phyloP scores from a whole-genome alignment of 2,329 filamentous ascomycete genomes.

The Geosmithia flava region DNA sequence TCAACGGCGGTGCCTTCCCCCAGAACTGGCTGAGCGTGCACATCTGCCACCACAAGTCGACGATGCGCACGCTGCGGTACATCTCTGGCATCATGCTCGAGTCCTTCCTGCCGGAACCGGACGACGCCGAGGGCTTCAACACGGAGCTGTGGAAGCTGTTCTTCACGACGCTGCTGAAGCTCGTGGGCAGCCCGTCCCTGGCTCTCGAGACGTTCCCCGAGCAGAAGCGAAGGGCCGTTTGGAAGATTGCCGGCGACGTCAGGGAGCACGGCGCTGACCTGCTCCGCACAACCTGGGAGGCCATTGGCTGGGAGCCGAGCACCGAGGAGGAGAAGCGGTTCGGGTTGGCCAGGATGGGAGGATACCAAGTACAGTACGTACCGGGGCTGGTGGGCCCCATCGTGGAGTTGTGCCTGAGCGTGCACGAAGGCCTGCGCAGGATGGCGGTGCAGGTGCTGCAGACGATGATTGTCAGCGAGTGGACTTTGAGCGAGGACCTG shows the following conservation, averaged over 20 bases:
- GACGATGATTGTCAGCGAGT: conserved; percentile 98
- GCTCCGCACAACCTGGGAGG: conserved; percentile 77
- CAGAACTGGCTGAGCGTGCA: conserved; percentile 82
- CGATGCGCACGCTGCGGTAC: conserved; percentile 75
- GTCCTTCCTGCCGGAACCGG: conserved; percentile 73
- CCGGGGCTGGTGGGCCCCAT: conserved; percentile 84
- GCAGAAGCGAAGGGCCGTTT: conserved; percentile 89
- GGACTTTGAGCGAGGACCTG: conserved; percentile 88
- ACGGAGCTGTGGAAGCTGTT: conserved; percentile 91
- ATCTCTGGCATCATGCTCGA: conserved; percentile 70
- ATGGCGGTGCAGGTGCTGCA: conserved; percentile 90
- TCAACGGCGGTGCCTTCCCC: conserved; percentile 84
- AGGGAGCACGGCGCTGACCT: conserved; percentile 83
- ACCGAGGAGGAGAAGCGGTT: conserved; percentile 68
- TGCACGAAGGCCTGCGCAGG: conserved; percentile 78
- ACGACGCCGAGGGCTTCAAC: conserved; percentile 84
- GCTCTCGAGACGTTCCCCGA: conserved; percentile 94
- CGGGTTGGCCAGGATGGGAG: conserved; percentile 73
- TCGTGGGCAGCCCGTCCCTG: conserved; percentile 79
- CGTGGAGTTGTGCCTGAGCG: conserved; percentile 85
- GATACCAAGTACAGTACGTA: conserved; percentile 97
- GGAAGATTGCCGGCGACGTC: conserved; percentile 98
- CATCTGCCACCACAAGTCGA: conserved; percentile 85
- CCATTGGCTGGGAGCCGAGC: conserved; percentile 90
- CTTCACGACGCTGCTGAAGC: conserved; percentile 77